A percentile compares a stretch with the other conserved stretches of the same genome.
Conservation (phyloP, 2,329 filamentous ascomycete species). For the Fusarium papillatum region DNA sequence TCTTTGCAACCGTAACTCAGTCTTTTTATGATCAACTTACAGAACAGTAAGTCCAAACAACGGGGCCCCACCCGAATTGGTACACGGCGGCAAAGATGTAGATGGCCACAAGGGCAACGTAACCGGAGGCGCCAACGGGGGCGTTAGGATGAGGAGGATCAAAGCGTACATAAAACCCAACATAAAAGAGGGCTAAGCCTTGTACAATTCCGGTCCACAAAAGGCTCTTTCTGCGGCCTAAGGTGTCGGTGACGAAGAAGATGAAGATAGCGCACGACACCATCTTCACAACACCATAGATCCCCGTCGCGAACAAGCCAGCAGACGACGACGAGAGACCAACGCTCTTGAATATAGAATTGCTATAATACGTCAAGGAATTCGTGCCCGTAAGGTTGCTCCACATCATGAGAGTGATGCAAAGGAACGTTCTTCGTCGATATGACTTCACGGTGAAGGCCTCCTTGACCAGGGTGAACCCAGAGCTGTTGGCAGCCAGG, state of each 20-base stretch:
- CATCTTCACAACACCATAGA: slow-evolving; percentile 22
- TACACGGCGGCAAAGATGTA: background rate
- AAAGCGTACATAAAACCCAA: slow-evolving; percentile 22
- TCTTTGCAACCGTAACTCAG: accelerated
- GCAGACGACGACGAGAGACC: slow-evolving; percentile 16
- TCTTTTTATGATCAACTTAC: background rate
- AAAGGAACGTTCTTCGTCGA: slow-evolving; percentile 70
- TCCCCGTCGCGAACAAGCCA: slow-evolving; percentile 12
- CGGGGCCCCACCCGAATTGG: slow-evolving; percentile 17
- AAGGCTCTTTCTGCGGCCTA: slow-evolving; percentile 21
- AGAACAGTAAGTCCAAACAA: slow-evolving; percentile 17
- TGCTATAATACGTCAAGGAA: slow-evolving; percentile 46
- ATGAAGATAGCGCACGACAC: background rate
- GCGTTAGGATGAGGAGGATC: slow-evolving; percentile 1
- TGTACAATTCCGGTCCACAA: slow-evolving; percentile 24
- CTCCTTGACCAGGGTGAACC: slow-evolving; percentile 68
- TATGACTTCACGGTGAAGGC: slow-evolving; percentile 71
- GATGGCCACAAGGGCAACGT: slow-evolving; percentile 14
- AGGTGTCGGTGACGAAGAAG: slow-evolving; percentile 11
- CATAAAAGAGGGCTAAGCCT: slow-evolving; percentile 22
- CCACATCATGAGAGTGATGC: slow-evolving; percentile 69
- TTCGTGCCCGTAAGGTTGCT: slow-evolving; percentile 62
- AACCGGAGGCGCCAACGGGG: slow-evolving; percentile 4
- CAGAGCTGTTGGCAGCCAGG: slow-evolving; percentile 50
- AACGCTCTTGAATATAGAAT: slow-evolving; percentile 20